Percentiles rank a stretch among this genome's conserved stretches.
Evolutionary conservation across 768 basidiomycete genomes (phyloP).

Genomic region (Tulasnella sp.): DNA sequence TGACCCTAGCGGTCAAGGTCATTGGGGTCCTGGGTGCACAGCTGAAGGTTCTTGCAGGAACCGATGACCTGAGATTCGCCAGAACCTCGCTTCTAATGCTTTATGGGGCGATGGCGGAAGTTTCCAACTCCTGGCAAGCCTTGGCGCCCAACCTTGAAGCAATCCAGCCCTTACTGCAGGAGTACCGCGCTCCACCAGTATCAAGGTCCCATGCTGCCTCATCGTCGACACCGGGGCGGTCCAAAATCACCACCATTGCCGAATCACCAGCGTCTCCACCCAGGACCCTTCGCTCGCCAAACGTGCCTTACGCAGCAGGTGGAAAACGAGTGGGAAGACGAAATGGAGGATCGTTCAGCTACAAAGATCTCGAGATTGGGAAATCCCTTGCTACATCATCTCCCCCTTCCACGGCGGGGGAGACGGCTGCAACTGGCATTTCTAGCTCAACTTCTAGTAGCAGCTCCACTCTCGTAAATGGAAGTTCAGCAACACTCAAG

Average conservation of each 20-base stretch:
- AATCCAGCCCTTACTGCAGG: conserved; percentile 60
- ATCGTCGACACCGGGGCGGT: conserved; percentile 4
- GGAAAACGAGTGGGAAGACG: conserved; percentile 56
- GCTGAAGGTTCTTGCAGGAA: conserved; percentile 65
- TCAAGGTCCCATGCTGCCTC: conserved; percentile 32
- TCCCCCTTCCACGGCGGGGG: neutral
- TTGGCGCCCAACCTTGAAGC: conserved; percentile 68
- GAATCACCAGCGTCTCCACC: conserved; percentile 31
- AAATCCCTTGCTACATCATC: conserved; percentile 45
- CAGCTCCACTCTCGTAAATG: conserved; percentile 33
- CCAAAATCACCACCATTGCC: conserved; percentile 18
- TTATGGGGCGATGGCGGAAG: conserved; percentile 85
- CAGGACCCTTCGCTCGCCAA: conserved; percentile 28
- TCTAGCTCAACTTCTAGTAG: conserved; percentile 42
- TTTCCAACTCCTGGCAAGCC: conserved; percentile 76
- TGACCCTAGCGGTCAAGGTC: conserved; percentile 82
- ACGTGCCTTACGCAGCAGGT: neutral
- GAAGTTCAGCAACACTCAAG: conserved; percentile 15
- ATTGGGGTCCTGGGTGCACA: conserved; percentile 76
- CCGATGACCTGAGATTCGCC: conserved; percentile 82
- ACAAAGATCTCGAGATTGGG: conserved; percentile 85
- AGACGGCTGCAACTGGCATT: conserved; percentile 27
- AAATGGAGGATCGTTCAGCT: conserved; percentile 94
- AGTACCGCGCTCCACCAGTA: conserved; percentile 39
- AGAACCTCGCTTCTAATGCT: conserved; percentile 81